Conservation (phyloP, 2,329 filamentous ascomycete genomes). For the Colletotrichum musae region DNA sequence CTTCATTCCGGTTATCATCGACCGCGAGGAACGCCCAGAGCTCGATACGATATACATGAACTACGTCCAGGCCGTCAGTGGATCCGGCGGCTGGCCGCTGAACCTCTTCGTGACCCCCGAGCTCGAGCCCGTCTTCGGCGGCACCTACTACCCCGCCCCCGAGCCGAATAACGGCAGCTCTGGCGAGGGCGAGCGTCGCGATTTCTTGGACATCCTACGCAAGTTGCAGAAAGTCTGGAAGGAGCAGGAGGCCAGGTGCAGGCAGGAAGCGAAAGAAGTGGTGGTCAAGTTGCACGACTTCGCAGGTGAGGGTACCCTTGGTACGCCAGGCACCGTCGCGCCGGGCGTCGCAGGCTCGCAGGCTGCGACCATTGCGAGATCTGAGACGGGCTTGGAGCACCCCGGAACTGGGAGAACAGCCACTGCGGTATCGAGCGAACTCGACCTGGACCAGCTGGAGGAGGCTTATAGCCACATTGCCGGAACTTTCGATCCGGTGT, state of each 20-base stretch:
- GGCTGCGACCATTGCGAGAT: constrained; percentile 28
- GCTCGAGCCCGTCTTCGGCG: constrained; percentile 93
- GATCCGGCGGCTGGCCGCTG: constrained; percentile 91
- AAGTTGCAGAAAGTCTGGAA: constrained; percentile 85
- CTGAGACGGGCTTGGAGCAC: constrained; percentile 46
- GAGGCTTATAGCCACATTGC: constrained; percentile 88
- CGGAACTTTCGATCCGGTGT: constrained; percentile 81
- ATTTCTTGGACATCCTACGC: constrained; percentile 85
- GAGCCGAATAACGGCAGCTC: constrained; percentile 66
- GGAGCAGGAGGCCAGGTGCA: constrained; percentile 86
- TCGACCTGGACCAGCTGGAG: constrained; percentile 92
- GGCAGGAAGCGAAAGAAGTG: constrained; percentile 87
- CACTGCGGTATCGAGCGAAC: constrained; percentile 69
- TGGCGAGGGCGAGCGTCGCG: constrained; percentile 73
- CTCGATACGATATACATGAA: constrained; percentile 98
- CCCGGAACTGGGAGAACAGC: constrained; percentile 28
- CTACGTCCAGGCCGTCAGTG: constrained; percentile 94
- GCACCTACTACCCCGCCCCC: constrained; percentile 94
- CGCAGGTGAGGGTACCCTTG: constrained; percentile 86
- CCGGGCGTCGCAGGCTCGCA: constrained; percentile 40
- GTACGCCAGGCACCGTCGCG: constrained; percentile 53
- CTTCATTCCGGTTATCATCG: constrained; percentile 93
- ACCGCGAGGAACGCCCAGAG: constrained; percentile 93
- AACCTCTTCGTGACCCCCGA: constrained; percentile 98
- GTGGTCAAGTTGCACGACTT: constrained; percentile 87